Evolutionary conservation across 345 rosid species (phyloP).

Genomic region (Ceriops decandra): DNA sequence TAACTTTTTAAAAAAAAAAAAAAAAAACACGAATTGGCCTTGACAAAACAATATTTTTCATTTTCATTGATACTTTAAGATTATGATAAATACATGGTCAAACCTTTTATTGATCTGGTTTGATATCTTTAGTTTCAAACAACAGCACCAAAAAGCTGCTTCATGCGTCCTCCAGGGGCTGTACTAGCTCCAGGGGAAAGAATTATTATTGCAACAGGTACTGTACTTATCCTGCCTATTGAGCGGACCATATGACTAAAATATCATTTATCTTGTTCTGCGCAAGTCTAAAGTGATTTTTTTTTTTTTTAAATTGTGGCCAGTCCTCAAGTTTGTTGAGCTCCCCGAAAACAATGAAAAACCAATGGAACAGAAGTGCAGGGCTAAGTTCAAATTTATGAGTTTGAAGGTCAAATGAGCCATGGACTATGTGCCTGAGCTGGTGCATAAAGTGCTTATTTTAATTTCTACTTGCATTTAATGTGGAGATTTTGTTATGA

Average conservation of each 20-base stretch:
- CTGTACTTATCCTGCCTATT: conserved; percentile 30
- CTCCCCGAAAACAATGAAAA: conserved; percentile 86
- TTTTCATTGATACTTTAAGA: background rate
- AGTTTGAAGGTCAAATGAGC: conserved; percentile 82
- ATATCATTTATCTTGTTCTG: background rate
- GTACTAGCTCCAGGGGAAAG: conserved; percentile 91
- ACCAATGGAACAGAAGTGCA: conserved; percentile 78
- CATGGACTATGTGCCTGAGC: conserved; percentile 86
- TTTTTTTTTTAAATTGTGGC: conserved; percentile 4
- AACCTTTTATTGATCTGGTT: background rate
- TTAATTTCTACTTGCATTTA: conserved; percentile 2
- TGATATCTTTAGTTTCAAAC: conserved; percentile 78
- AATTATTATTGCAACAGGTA: conserved; percentile 74
- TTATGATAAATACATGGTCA: background rate
- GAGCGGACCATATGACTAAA: background rate
- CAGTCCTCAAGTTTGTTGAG: conserved; percentile 96
- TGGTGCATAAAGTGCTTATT: conserved; percentile 46
- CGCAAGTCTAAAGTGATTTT: conserved; percentile 10
- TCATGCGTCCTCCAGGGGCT: conserved; percentile 98
- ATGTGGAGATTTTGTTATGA: too few species aligned
- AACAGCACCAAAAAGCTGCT: conserved; percentile 96
- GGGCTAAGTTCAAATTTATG: conserved; percentile 87
- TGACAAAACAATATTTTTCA: too few species aligned
- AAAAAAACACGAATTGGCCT: too few species aligned
- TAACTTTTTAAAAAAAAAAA: too few species aligned